A percentile compares a stretch with the other conserved stretches of the same genome.
phyloP scores from a whole-genome alignment of 768 basidiomycete genomes.

The Boletus vermiculosoides region DNA sequence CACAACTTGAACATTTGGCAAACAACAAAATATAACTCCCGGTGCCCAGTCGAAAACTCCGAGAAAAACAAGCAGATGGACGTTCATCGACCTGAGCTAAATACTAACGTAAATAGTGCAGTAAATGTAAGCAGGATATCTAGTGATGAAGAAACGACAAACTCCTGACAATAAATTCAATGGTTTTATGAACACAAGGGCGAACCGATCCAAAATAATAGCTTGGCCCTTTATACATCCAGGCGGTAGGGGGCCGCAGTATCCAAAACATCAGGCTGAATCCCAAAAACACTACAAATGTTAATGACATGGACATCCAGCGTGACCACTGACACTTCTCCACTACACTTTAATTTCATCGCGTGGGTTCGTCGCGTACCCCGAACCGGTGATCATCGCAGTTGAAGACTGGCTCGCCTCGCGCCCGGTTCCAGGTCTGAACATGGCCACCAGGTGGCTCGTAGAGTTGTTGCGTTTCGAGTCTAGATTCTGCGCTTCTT shows the following conservation, averaged over 20 bases:
- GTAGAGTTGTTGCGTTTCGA: background rate
- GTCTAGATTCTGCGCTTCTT: background rate
- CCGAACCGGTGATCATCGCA: too few species aligned
- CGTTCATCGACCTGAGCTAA: background rate
- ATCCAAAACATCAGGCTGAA: background rate
- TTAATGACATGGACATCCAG: background rate
- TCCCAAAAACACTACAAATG: background rate
- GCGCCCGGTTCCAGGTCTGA: background rate
- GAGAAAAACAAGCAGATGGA: too few species aligned
- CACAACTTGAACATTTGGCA: too few species aligned
- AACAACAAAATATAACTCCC: too few species aligned
- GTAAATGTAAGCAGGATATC: background rate
- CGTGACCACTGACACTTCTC: background rate
- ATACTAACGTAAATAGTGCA: background rate
- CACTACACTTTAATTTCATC: background rate
- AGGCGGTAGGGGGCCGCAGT: background rate
- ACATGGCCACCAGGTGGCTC: background rate
- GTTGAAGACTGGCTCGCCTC: background rate
- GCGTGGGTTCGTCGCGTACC: too few species aligned
- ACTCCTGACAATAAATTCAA: background rate
- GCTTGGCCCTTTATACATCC: background rate
- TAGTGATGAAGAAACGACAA: background rate
- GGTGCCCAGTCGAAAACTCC: too few species aligned
- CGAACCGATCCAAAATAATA: background rate
- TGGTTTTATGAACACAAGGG: background rate